Base-by-base conservation (phyloP, 768 basidiomycete genomes). In the Tulasnella sp. region DNA sequence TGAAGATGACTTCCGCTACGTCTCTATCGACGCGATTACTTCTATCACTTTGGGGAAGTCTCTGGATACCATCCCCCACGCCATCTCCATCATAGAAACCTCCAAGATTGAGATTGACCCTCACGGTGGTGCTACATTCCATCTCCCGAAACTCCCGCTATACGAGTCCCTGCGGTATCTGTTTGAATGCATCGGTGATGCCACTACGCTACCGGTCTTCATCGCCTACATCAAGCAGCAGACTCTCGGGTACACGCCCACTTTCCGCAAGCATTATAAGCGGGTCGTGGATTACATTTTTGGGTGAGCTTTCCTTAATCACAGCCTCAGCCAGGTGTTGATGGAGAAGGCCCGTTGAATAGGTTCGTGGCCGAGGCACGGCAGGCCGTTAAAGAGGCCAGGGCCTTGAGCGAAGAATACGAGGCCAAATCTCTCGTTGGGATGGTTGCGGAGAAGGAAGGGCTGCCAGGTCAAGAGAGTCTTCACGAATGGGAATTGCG, bases 161-260 rank as follows among this genome's bases (percentile, higher is more conserved):
- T 75, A 75, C 16, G 28, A 22, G 74, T 42, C 74, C 31, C 74
- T 75, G 40, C 74, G 74, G 14, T 75, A 48, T 42, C 24, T 75
- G n/a, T 75, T 75, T 75, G 41, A 75, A 28, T 48, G n/a, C 40
- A 75, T 75, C n/a, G 74, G 74, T 8, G 41, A 48, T 34, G 74
- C 46, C 5, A 48, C 74, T 14, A 42, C 40, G 11, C 16, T 75
- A 2, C 74, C 74, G 9, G 41, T 16, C 40, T 75, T 42, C 22
- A 28, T 42, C 4, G 74, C 74, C 22, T 42, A 75, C n/a, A 75
- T 75, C 41, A 42, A 75, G 22, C 74, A 75, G 44, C 74, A 48
- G 5, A 42, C 46, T 48, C 41, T 75, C 40, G 22, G 40, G 14
- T 75, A 40, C 28, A 75, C 74, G 12, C 46, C 74, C 12, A 75